Conservation (phyloP, 192 early-diverging fungal species). For the Coemansia reversa region DNA sequence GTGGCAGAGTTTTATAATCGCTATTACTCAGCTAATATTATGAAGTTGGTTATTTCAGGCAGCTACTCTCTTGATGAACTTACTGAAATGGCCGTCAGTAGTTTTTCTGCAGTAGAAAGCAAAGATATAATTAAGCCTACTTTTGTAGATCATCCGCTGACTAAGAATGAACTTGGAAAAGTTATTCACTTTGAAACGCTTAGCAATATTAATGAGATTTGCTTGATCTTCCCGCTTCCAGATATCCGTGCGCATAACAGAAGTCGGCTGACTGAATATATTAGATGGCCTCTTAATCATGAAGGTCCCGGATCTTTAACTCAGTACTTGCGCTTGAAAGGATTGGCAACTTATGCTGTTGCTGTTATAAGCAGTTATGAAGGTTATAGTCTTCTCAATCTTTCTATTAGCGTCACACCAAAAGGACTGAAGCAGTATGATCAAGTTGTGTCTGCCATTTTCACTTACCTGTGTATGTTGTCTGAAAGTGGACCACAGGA, state of each 20-base stretch:
- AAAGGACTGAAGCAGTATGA: constrained; percentile 21
- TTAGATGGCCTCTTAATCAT: constrained; percentile 70
- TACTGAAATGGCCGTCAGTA: constrained; percentile 70
- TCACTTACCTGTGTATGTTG: constrained; percentile 33
- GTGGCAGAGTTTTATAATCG: constrained; percentile 77
- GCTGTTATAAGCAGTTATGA: constrained; percentile 1
- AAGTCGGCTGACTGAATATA: constrained; percentile 21
- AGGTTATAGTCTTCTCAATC: constrained; percentile 9
- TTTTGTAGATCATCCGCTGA: constrained; percentile 65
- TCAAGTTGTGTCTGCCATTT: constrained; percentile 22
- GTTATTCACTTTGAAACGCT: constrained; percentile 68
- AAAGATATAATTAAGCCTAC: constrained; percentile 61
- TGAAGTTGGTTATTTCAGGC: constrained; percentile 83
- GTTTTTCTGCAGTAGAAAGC: constrained; percentile 74
- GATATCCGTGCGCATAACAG: constrained; percentile 59
- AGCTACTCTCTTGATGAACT: constrained; percentile 74
- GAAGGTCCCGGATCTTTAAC: constrained; percentile 81
- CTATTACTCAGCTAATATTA: constrained; percentile 91
- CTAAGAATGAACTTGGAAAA: constrained; percentile 66
- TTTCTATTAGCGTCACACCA: constrained; percentile 15
- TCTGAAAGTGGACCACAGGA: neutral
- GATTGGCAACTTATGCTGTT: constrained; percentile 67
- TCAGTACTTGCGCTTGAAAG: constrained; percentile 73
- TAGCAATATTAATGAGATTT: constrained; percentile 66
- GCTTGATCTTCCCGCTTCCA: constrained; percentile 77